Conservation (phyloP, 257 asterid species). For the Petunia secreta region DNA sequence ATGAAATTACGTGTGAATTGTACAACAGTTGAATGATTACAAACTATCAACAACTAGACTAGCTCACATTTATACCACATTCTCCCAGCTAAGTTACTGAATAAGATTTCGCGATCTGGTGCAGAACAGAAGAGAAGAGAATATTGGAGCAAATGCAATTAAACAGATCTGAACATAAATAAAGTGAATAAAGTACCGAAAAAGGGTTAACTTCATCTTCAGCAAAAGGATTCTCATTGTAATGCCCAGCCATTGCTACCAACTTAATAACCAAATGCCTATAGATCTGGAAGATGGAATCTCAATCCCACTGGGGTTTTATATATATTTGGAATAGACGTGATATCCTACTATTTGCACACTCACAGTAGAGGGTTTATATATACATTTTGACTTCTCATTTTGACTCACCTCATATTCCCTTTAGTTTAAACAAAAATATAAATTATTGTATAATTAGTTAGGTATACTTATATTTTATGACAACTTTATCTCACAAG, state of each 20-base stretch:
- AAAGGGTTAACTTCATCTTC: slow-evolving; percentile 87
- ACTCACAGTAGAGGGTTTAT: not conserved
- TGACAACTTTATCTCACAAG: too few relatives aligned
- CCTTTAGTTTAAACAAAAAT: too few relatives aligned
- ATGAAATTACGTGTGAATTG: not conserved
- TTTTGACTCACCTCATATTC: too few relatives aligned
- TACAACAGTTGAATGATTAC: not conserved
- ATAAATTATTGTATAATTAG: too few relatives aligned
- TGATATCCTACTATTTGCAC: not conserved
- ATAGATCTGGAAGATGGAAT: slow-evolving; percentile 16
- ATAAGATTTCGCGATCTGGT: too few relatives aligned
- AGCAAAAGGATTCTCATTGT: slow-evolving; percentile 82
- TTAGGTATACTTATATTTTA: too few relatives aligned
- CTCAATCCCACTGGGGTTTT: not conserved
- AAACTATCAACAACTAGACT: not conserved
- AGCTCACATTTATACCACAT: not conserved
- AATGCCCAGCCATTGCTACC: slow-evolving; percentile 64
- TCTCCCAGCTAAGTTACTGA: too few relatives aligned
- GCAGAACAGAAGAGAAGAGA: too few relatives aligned
- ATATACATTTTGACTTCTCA: too few relatives aligned
- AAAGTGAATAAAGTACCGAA: slow-evolving; percentile 51
- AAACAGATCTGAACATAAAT: too few relatives aligned
- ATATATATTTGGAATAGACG: not conserved
- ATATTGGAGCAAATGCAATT: too few relatives aligned
- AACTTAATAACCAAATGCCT: too few relatives aligned